Evolutionary conservation across 140 eudicot genomes (phyloP).

Genomic region (Senecio squalidus): DNA sequence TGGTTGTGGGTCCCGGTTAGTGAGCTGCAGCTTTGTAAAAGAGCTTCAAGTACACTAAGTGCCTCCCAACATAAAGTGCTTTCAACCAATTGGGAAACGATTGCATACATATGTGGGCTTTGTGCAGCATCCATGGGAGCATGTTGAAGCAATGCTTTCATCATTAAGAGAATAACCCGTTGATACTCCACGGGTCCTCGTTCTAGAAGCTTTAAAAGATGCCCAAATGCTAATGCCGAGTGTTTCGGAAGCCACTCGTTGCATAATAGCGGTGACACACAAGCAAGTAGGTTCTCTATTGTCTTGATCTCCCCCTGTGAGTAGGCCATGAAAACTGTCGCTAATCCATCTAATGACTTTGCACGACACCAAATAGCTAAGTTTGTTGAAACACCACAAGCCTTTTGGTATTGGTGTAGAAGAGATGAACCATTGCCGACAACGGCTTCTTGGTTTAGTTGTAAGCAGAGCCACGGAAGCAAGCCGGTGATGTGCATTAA

Average conservation of each 20-base stretch:
- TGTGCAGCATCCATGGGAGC: slow-evolving; percentile 97
- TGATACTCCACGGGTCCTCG: slow-evolving; percentile 93
- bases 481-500: slow-evolving; percentile 93
- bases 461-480: slow-evolving; percentile 96
- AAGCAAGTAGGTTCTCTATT: slow-evolving; percentile 44
- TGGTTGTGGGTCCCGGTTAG: slow-evolving; percentile 68
- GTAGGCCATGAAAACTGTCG: slow-evolving; percentile 79
- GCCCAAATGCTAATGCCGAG: slow-evolving; percentile 4
- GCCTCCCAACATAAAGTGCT: slow-evolving; percentile 99
- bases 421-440: slow-evolving; percentile 60
- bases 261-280: slow-evolving; percentile 12
- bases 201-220: slow-evolving; percentile 55
- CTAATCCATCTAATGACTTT: slow-evolving; percentile 67
- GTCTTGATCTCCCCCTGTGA: slow-evolving; percentile 77
- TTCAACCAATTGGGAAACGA: slow-evolving; percentile 93
- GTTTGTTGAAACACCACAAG: slow-evolving; percentile 74
- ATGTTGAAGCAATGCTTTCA: slow-evolving; percentile 95
- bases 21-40: slow-evolving; percentile 91
- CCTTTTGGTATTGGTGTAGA: slow-evolving; percentile 67
- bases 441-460: slow-evolving; percentile 68
- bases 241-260: slow-evolving; percentile 27
- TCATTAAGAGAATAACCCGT: slow-evolving; percentile 81
- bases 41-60: slow-evolving; percentile 97
- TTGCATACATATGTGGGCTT: slow-evolving; percentile 97
- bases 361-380: slow-evolving; percentile 86